Evolutionary conservation across 2,329 filamentous ascomycete species (phyloP), one percentile per base, ranked within the genome.

Genomic region (Colletotrichum sansevieriae): DNA sequence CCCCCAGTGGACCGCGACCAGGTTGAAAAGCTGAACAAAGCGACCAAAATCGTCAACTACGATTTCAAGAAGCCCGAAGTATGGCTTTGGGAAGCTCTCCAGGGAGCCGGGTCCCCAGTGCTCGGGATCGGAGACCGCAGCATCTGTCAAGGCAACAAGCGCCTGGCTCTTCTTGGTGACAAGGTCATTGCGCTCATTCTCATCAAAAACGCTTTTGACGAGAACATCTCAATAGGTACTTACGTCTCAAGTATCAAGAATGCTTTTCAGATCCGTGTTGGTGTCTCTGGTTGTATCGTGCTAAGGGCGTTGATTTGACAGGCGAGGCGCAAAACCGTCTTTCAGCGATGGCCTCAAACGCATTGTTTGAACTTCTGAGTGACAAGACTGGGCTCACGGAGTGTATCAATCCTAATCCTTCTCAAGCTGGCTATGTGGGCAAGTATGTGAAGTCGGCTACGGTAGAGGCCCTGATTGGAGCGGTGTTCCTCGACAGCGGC

Each of bases 21-120:
- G 4, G 11, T 4, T 15, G 13, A 39, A 15, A 39, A 39, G 13
- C 37, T 39, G 4, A 5, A 11, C 4, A 11, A 13, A 11, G 37
- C 37, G 5, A 15, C 37, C 37, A 11, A 15, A 12, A 3, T 39
- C 37, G 37, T 15, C 4, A 39, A 39, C 5, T 39, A 39, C 37
- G 6, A 3, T 12, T 39, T 39, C 37, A 39, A 15, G 13, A 15
- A 39, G 11, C 37, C 37, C 11, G 37, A 39, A 15, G 5, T 4
- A 39, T 39, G 37, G 37, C n/a, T 56, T 5, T 41, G 52, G 52
- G 52, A 56, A 33, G 52, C 52, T 2, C 33, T 56, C 2, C 52
- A 41, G 11, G 52, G 35, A 11, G 20, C 33, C 1, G 18, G 52
- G 3, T 56, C 52, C 3, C n/a, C 18, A 6, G 37, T 56, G n/a